Evolutionary conservation across 2,329 filamentous ascomycete genomes (phyloP).

Genomic region (Scytalidium lignicola): DNA sequence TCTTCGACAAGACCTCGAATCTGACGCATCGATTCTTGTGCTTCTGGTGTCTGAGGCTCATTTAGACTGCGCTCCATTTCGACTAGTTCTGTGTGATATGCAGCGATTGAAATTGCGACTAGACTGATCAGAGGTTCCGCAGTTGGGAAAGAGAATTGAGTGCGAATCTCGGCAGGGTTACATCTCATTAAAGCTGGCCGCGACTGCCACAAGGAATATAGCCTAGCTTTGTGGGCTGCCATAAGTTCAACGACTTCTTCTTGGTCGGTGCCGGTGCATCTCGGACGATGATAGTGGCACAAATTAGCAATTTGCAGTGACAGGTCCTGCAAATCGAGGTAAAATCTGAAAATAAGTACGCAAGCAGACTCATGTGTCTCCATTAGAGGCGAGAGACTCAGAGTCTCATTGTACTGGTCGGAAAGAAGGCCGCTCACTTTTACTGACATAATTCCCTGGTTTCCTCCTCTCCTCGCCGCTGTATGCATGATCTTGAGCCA

Average conservation of each 20-base stretch:
- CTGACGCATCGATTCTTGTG: slow-evolving; percentile 8
- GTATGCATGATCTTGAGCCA: slow-evolving; percentile 17
- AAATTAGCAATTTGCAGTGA: slow-evolving; percentile 14
- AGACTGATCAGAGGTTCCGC: slow-evolving; percentile 12
- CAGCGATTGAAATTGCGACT: slow-evolving; percentile 12
- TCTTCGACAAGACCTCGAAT: slow-evolving; percentile 15
- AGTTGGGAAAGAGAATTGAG: slow-evolving; percentile 9
- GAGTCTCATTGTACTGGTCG: neutral
- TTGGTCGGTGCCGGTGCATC: slow-evolving; percentile 16
- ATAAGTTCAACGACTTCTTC: slow-evolving; percentile 6
- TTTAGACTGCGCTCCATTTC: slow-evolving; percentile 16
- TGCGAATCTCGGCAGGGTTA: slow-evolving; percentile 7
- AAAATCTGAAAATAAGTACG: slow-evolving; percentile 16
- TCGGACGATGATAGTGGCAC: slow-evolving; percentile 20
- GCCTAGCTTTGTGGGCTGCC: slow-evolving; percentile 7
- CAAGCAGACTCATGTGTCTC: neutral
- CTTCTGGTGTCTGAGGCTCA: slow-evolving; percentile 13
- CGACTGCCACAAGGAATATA: slow-evolving; percentile 10
- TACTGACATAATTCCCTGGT: slow-evolving; percentile 5
- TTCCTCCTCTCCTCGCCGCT: slow-evolving; percentile 12
- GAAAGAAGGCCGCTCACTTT: slow-evolving; percentile 6
- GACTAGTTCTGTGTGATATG: slow-evolving; percentile 18
- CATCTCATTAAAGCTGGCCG: slow-evolving; percentile 7
- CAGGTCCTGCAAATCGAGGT: slow-evolving; percentile 15
- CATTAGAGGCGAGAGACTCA: neutral